phyloP scores from a whole-genome alignment of 148 eudicot species.

The Rhododendron simsii region DNA sequence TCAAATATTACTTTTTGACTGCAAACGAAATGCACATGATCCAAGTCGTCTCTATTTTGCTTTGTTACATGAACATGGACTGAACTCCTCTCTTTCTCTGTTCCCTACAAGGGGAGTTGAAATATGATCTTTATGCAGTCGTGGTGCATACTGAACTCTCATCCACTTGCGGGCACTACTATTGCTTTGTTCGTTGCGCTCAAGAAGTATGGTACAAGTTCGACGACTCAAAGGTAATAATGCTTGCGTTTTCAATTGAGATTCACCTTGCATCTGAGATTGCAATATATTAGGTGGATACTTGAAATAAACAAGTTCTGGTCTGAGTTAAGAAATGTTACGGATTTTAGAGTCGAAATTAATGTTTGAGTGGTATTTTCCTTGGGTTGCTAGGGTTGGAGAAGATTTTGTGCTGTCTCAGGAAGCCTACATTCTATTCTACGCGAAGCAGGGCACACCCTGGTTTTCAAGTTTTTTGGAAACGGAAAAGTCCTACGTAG shows the following conservation, averaged over 20 bases:
- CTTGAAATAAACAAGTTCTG: not conserved
- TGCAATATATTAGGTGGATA: not conserved
- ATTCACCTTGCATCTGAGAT: not conserved
- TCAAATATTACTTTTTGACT: not conserved
- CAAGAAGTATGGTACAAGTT: slow-evolving; percentile 69
- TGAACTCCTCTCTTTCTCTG: slow-evolving; percentile 1
- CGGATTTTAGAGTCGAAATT: not conserved
- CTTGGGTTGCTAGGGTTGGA: slow-evolving; percentile 52
- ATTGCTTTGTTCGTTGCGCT: slow-evolving; percentile 60
- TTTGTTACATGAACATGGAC: not conserved
- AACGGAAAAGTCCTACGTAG: slow-evolving; percentile 27
- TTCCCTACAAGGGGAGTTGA: slow-evolving; percentile 45
- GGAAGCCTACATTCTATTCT: slow-evolving; percentile 84
- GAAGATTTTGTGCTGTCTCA: slow-evolving; percentile 61
- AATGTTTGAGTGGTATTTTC: not conserved
- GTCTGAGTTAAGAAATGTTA: not conserved
- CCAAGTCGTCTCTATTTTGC: not conserved
- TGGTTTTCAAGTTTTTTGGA: slow-evolving; percentile 69
- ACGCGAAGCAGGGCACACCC: slow-evolving; percentile 70
- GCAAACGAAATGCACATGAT: not conserved
- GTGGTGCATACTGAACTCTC: slow-evolving; percentile 71
- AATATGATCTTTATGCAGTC: slow-evolving; percentile 68
- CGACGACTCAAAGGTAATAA: slow-evolving; percentile 71
- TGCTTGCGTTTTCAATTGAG: not conserved
- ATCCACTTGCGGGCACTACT: slow-evolving; percentile 81